Base-by-base conservation (phyloP, 164 flowering plant species). In the Kingdonia uniflora region DNA sequence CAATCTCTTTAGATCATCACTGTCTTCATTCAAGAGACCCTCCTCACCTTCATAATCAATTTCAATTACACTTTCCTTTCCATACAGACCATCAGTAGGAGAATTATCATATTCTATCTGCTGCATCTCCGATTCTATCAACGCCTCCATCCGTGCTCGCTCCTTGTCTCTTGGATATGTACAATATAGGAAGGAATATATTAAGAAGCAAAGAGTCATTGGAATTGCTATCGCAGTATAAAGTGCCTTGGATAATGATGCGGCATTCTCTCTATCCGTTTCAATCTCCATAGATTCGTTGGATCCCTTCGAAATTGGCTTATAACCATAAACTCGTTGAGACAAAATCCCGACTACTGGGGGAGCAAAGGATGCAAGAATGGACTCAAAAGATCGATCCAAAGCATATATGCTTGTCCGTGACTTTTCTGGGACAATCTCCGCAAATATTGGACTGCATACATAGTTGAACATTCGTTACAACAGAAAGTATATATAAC, bases 331-430 rank as follows among this genome's bases (percentile, higher is more conserved):
- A 24, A 75, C 80, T 63, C 72, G 79, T 58, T 85, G 87, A 52
- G 95, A 76, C 58, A 91, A 57, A 16, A 85, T 50, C 14, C 95
- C 97, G 47, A 91, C 97, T 14, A 81, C 60, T 6, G 95, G 91
- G n/a, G 97, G 97, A 56, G 97, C 95, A 75, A 91, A 91, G 19
- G 97, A 91, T 62, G 97, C 74, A 11, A 91, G 64, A 48, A 87
- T 63, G 23, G 95, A 78, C 70, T 87, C 97, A 47, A 91, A 85
- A 11, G 95, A 85, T 43, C 84, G 73, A 66, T 91, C 95, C 70
- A 91, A 56, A 4, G 95, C 97, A 70, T 91, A 91, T 56, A 91
- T 79, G 63, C 84, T 85, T 35, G 96, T 83, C 54, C 97, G 65
- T 41, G 95, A 82, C 58, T 67, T 81, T 73, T 80, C 85, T 0